Base-by-base conservation (phyloP, 2,329 filamentous ascomycete species). In the Fusarium mundagurra region DNA sequence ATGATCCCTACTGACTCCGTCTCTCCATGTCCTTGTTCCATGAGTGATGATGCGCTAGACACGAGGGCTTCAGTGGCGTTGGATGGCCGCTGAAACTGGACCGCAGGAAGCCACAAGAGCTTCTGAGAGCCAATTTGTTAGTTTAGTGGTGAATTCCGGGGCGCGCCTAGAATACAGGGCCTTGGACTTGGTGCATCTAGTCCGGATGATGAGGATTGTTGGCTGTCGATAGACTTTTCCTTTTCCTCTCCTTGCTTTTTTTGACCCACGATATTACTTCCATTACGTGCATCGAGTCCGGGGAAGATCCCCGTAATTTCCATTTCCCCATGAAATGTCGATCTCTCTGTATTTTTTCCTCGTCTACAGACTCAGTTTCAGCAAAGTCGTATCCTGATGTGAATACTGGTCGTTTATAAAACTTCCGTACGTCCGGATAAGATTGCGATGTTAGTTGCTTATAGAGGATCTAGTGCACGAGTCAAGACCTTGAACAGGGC, bases 401-500 rank as follows among this genome's bases (percentile, higher is more conserved):
- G 50, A 33, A 61, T 18, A 34, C 27, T 61, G 59, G 38, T 36
- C 31, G 13, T 27, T 20, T 39, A 24, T 43, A 39, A 39, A 57
- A 57, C 29, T n/a, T 61, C 59, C 59, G 50, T 24, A 61, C 38
- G 48, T 43, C 59, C 53, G 61, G 41, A 31, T 45, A 47, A 63
- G 61, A 63, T 47, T 63, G 33, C 53, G 17, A 47, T 29, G 33
- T 58, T 38, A 33, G 60, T 24, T 57, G 53, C 27, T 63, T 39
- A 58, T 38, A 41, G 36, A 45, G 41, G 61, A 45, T 45, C 61
- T 41, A 48, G 53, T 27, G 38, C 59, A 55, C 61, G 61, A 64
- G 61, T 64, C 61, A 64, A 64, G 50, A 18, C 38, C 41, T 14
- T 59, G 53, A 29, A 29, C 54, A 64, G 33, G 62, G 59, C 24